Conservation (phyloP, 2,329 filamentous ascomycete species). For the Cytospora paraplurivora region DNA sequence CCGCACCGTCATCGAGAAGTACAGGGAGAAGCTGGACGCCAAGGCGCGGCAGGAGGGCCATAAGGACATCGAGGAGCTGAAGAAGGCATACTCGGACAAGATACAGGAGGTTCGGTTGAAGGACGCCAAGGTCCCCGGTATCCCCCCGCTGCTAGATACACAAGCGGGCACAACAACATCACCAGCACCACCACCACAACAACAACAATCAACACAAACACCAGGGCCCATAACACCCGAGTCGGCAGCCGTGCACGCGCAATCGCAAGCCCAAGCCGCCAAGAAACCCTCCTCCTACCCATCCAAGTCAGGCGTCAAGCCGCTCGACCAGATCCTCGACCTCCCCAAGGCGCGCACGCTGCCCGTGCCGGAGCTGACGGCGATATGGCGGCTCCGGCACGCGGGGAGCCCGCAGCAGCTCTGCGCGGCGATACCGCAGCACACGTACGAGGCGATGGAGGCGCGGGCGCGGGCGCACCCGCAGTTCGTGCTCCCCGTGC, state of each 20-base stretch:
- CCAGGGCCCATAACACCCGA: conserved; percentile 33
- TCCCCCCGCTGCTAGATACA: conserved; percentile 13
- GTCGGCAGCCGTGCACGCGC: conserved; percentile 35
- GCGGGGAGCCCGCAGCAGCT: conserved; percentile 71
- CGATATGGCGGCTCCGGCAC: conserved; percentile 88
- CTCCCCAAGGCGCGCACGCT: conserved; percentile 74
- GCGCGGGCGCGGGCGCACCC: conserved; percentile 72
- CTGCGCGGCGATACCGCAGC: conserved; percentile 77
- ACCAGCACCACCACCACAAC: background rate
- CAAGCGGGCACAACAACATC: background rate
- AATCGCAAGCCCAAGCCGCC: background rate
- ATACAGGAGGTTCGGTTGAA: conserved; percentile 72
- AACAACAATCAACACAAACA: conserved; percentile 27
- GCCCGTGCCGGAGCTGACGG: conserved; percentile 78
- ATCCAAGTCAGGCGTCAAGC: conserved; percentile 41
- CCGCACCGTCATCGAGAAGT: conserved; percentile 76
- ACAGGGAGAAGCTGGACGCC: conserved; percentile 78
- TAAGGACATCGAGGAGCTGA: conserved; percentile 72
- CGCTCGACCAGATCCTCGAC: conserved; percentile 65
- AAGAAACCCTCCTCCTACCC: conserved; percentile 34
- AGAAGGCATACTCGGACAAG: conserved; percentile 81
- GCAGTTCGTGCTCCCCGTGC: conserved; percentile 88
- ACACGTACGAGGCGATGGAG: conserved; percentile 74
- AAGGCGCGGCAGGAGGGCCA: conserved; percentile 74
- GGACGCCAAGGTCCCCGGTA: conserved; percentile 54